Percentiles rank a stretch among this genome's conserved stretches.
phyloP scores from a whole-genome alignment of 2,329 filamentous ascomycete genomes.

The Botryotinia narcissicola region DNA sequence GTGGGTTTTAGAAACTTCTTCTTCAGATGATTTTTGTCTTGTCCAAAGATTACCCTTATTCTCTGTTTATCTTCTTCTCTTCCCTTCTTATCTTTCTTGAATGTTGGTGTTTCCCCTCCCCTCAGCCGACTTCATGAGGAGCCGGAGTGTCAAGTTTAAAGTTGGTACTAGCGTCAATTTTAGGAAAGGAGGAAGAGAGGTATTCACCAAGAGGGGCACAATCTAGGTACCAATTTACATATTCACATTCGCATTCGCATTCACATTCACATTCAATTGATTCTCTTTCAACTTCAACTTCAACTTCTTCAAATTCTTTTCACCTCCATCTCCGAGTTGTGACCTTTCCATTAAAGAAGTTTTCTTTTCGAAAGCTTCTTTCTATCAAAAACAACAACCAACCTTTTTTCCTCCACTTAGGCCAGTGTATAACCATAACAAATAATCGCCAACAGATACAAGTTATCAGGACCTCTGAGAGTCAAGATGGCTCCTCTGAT shows the following conservation, averaged over 20 bases:
- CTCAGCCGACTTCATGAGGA: slow-evolving; percentile 16
- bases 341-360: background rate
- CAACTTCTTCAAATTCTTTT: background rate
- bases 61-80: background rate
- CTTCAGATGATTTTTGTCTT: slow-evolving; percentile 8
- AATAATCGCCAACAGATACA: background rate
- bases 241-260: background rate
- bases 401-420: background rate
- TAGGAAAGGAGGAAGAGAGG: background rate
- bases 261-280: background rate
- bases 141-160: slow-evolving; percentile 18
- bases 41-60: background rate
- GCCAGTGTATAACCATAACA: background rate
- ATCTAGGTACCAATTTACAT: background rate
- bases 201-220: background rate
- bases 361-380: background rate
- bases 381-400: background rate
- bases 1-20: slow-evolving; percentile 14
- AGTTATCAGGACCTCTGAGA: background rate
- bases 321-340: background rate
- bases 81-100: background rate
- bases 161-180: slow-evolving; percentile 13
- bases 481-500: background rate
- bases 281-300: background rate
- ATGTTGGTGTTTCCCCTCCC: slow-evolving; percentile 13